Conservation (phyloP, 768 basidiomycete genomes). For the Porpolomopsis calyptriformis region DNA sequence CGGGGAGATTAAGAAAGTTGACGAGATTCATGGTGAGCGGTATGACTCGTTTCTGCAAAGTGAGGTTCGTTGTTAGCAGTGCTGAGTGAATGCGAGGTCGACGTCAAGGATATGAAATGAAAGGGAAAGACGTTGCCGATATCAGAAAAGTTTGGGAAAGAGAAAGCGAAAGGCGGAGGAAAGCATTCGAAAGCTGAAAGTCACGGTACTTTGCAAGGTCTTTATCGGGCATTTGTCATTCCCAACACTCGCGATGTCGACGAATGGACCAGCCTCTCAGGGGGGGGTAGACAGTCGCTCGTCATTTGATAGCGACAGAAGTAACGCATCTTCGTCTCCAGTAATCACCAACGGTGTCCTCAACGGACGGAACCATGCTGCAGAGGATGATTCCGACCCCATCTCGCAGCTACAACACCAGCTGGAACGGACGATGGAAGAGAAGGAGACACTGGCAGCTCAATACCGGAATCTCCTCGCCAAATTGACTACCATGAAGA, state of each 20-base stretch:
- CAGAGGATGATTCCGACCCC: slow-evolving; percentile 37
- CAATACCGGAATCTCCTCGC: slow-evolving; percentile 82
- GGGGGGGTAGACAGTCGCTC: slow-evolving; percentile 31
- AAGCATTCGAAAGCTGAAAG: too few relatives aligned
- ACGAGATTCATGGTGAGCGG: slow-evolving; percentile 8
- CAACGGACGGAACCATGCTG: slow-evolving; percentile 13
- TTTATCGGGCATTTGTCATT: too few relatives aligned
- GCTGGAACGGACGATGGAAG: slow-evolving; percentile 63
- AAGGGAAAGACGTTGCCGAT: too few relatives aligned
- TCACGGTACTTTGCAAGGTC: too few relatives aligned
- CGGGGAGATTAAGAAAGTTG: slow-evolving; percentile 23
- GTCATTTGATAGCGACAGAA: slow-evolving; percentile 41
- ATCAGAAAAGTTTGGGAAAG: too few relatives aligned
- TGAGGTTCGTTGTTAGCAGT: too few relatives aligned
- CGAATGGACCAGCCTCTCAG: slow-evolving; percentile 17
- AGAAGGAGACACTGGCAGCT: slow-evolving; percentile 77
- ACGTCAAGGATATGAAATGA: too few relatives aligned
- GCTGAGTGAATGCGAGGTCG: too few relatives aligned
- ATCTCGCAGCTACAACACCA: slow-evolving; percentile 52
- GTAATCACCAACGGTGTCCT: slow-evolving; percentile 23
- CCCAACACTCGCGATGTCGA: too few relatives aligned
- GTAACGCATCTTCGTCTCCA: slow-evolving; percentile 17
- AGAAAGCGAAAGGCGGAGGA: too few relatives aligned
- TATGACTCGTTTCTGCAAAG: neutral
- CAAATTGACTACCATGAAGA: slow-evolving; percentile 89